Evolutionary conservation across 2,329 filamentous ascomycete genomes (phyloP).

Genomic region (Phaeophleospora eucalypticola): DNA sequence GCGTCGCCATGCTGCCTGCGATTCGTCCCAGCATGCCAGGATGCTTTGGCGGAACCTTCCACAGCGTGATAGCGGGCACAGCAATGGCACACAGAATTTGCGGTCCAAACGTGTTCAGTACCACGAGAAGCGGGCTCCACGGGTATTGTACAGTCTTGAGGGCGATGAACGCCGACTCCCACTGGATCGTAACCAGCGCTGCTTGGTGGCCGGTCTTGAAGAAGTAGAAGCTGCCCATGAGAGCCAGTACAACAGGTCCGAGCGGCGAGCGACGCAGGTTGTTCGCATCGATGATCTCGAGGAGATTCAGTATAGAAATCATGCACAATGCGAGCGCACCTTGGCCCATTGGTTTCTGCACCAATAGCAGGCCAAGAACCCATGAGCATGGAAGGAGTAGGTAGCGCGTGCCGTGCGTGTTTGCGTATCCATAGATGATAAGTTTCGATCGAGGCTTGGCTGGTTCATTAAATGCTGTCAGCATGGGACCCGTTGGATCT

Average conservation of each 20-base stretch:
- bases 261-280: conserved; percentile 64
- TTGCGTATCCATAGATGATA: conserved; percentile 83
- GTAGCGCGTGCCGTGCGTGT: conserved; percentile 87
- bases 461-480: conserved; percentile 36
- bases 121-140: conserved; percentile 77
- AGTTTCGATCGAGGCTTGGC: conserved; percentile 28
- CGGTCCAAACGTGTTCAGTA: conserved; percentile 82
- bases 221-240: conserved; percentile 91
- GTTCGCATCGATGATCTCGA: conserved; percentile 62
- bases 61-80: conserved; percentile 77
- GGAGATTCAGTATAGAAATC: conserved; percentile 80
- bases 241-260: conserved; percentile 75
- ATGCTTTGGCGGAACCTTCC: conserved; percentile 80
- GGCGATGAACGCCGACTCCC: conserved; percentile 92
- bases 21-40: conserved; percentile 61
- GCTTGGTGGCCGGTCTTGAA: conserved; percentile 99
- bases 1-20: conserved; percentile 66
- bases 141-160: conserved; percentile 80
- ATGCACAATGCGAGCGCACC: conserved; percentile 77
- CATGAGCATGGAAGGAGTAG: conserved; percentile 78
- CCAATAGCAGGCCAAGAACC: conserved; percentile 68
- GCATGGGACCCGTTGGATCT: conserved; percentile 32
- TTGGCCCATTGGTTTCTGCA: conserved; percentile 92
- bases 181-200: conserved; percentile 80
- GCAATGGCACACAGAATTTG: conserved; percentile 78